A percentile compares a stretch with the other conserved stretches of the same genome.
Evolutionary conservation across 2,329 filamentous ascomycete genomes (phyloP).

Genomic region (Coleophoma eucalyptorum): DNA sequence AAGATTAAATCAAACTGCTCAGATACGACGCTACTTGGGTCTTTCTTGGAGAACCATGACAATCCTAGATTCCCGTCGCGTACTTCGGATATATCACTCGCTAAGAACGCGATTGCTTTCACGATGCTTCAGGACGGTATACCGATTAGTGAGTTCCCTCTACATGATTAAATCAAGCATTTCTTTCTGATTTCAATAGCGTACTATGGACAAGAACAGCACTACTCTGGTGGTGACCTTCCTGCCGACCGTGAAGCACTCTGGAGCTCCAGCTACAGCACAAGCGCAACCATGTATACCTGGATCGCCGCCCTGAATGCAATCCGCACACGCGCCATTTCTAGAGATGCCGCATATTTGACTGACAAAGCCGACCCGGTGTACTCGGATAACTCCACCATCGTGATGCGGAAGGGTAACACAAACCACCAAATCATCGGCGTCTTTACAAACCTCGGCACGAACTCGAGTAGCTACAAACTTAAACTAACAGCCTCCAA

Average conservation of each 20-base stretch:
- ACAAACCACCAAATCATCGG: constrained; percentile 19
- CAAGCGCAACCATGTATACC: constrained; percentile 33
- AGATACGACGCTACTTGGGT: constrained; percentile 34
- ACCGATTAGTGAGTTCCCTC: constrained; percentile 33
- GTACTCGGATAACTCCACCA: constrained; percentile 21
- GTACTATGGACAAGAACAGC: constrained; percentile 53
- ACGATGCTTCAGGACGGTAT: constrained; percentile 47
- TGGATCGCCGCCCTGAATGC: constrained; percentile 27
- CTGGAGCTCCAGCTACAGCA: constrained; percentile 37
- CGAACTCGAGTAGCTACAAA: constrained; percentile 25
- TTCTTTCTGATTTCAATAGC: constrained; percentile 20
- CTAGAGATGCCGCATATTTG: constrained; percentile 15
- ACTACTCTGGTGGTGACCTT: constrained; percentile 34
- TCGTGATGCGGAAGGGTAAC: constrained; percentile 24
- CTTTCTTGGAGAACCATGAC: constrained; percentile 35
- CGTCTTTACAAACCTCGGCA: constrained; percentile 37
- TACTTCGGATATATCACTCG: constrained; percentile 21
- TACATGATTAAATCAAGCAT: background rate
- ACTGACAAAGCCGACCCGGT: constrained; percentile 21
- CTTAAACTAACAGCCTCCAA: constrained; percentile 30
- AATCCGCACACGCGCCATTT: constrained; percentile 22
- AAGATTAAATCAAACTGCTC: constrained; percentile 18
- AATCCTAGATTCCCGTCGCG: constrained; percentile 17
- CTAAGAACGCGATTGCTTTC: constrained; percentile 45
- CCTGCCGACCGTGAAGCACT: constrained; percentile 40